A percentile compares a stretch with the other conserved stretches of the same genome.
These are phyloP conservation scores for Berberis thunbergii DNA, from an alignment of 164 flowering plant genomes.

Conservation along the genomic window DNA sequence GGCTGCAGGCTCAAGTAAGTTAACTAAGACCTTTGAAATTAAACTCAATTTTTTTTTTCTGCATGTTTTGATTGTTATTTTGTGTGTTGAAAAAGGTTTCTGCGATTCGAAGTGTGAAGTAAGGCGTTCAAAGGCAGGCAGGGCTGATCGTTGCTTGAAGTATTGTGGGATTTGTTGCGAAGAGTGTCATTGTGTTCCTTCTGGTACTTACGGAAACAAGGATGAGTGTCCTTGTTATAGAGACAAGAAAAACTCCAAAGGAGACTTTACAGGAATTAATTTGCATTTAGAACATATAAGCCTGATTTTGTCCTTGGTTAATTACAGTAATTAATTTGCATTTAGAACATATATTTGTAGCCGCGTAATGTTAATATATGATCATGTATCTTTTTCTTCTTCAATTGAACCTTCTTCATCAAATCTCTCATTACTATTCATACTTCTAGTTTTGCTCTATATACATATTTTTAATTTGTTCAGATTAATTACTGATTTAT, in stretches of 20 bases:
- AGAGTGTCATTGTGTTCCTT: constrained; percentile 77
- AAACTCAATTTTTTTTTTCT: background rate
- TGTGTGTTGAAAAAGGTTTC: constrained; percentile 17
- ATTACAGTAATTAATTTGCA: no score
- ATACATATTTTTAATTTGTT: no score
- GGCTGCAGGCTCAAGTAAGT: background rate
- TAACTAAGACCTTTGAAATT: background rate
- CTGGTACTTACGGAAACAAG: constrained; percentile 78
- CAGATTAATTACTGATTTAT: no score
- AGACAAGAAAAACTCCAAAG: constrained; percentile 56
- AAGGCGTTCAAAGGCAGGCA: constrained; percentile 56
- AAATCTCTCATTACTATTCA: no score
- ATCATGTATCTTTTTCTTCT: no score
- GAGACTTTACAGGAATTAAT: constrained; percentile 8
- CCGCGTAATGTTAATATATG: no score
- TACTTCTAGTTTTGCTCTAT: no score
- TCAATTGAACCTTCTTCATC: no score
- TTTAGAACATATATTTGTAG: no score
- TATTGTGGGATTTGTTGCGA: constrained; percentile 75
- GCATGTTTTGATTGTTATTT: background rate
- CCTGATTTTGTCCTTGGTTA: no score
- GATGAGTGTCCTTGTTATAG: constrained; percentile 78
- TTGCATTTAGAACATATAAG: no score
- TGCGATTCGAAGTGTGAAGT: constrained; percentile 46
- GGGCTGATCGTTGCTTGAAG: constrained; percentile 62